Conservation (phyloP, 202 grass and related monocot genomes). For the Thinopyrum obtusiflorum region DNA sequence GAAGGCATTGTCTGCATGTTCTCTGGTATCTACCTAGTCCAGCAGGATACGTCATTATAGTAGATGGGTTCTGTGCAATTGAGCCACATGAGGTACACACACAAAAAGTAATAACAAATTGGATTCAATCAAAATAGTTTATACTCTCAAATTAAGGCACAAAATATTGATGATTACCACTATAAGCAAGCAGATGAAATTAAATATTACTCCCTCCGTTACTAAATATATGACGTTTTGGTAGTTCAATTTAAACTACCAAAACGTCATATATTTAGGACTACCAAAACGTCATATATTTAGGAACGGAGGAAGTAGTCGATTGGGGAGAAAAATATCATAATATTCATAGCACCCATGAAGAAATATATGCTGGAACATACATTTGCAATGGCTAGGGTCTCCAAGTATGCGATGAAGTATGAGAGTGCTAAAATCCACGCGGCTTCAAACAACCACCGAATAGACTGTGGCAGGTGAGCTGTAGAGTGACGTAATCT, state of each 20-base stretch:
- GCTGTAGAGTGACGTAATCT: slow-evolving; percentile 62
- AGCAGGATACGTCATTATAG: not conserved
- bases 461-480: slow-evolving; percentile 59
- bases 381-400: slow-evolving; percentile 96
- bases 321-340: not conserved
- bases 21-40: not conserved
- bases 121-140: not conserved
- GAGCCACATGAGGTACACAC: not conserved
- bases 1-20: not conserved
- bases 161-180: not conserved
- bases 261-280: too few species aligned
- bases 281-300: too few species aligned
- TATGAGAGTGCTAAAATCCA: slow-evolving; percentile 88
- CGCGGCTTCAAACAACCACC: slow-evolving; percentile 56
- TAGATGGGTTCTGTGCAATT: not conserved
- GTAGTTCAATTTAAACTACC: too few species aligned
- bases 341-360: not conserved
- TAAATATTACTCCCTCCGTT: too few species aligned
- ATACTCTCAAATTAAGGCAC: not conserved
- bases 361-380: slow-evolving; percentile 36
- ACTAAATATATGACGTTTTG: too few species aligned
- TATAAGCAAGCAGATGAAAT: not conserved
- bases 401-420: slow-evolving; percentile 93
- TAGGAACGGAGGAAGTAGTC: too few species aligned
- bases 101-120: not conserved